Conservation (phyloP, 2,329 filamentous ascomycete genomes). For the Ascochyta clinopodiicola region DNA sequence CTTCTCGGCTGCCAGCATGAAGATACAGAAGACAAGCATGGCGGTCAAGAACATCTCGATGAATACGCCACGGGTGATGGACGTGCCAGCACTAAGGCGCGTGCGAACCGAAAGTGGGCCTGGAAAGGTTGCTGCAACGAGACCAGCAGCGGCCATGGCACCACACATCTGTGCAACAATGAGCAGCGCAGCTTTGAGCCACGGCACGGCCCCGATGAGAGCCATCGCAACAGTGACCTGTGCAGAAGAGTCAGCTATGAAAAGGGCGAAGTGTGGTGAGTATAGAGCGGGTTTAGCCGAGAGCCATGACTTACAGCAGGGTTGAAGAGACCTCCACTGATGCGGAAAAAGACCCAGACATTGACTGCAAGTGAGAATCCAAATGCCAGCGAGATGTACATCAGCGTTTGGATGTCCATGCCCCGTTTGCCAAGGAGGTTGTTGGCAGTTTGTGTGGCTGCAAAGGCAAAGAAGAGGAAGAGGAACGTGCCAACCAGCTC, state of each 20-base stretch:
- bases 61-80: constrained; percentile 54
- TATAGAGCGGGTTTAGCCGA: constrained; percentile 2
- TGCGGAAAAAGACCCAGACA: constrained; percentile 51
- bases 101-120: constrained; percentile 55
- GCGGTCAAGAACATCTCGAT: constrained; percentile 60
- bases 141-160: constrained; percentile 53
- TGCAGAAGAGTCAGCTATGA: constrained; percentile 11
- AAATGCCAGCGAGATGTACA: constrained; percentile 48
- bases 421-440: constrained; percentile 32
- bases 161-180: constrained; percentile 55
- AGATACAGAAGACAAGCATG: constrained; percentile 58
- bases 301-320: constrained; percentile 48
- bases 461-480: constrained; percentile 51
- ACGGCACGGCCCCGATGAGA: constrained; percentile 56
- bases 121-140: constrained; percentile 55
- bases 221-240: constrained; percentile 58
- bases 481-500: constrained; percentile 50
- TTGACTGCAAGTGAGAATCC: constrained; percentile 49
- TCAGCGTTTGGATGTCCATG: constrained; percentile 35
- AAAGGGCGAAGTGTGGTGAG: neutral
- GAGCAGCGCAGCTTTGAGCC: constrained; percentile 52
- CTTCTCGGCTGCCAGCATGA: constrained; percentile 53
- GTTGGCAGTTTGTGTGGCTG: constrained; percentile 49
- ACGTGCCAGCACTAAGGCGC: constrained; percentile 51
- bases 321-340: constrained; percentile 50